These are phyloP conservation scores for Curvularia spicifera DNA, from an alignment of 2,329 filamentous ascomycete species.

Conservation along the genomic window DNA sequence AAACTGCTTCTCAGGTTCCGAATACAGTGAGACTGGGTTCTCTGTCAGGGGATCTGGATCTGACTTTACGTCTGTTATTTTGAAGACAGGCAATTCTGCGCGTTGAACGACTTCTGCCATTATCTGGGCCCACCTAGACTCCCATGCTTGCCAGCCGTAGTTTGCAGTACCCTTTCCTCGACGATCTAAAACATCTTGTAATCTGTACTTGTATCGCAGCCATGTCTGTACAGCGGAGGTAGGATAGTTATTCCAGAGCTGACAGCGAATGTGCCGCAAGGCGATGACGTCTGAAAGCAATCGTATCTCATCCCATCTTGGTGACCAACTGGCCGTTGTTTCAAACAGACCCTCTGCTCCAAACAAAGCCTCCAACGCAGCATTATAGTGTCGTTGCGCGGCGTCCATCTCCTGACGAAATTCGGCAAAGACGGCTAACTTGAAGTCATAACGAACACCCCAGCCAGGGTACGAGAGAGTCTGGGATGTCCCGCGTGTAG, in stretches of 20 bases:
- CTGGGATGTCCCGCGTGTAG: constrained; percentile 82
- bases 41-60: constrained; percentile 38
- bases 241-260: constrained; percentile 80
- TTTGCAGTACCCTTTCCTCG: constrained; percentile 84
- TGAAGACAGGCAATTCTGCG: constrained; percentile 58
- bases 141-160: constrained; percentile 95
- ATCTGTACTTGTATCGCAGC: constrained; percentile 75
- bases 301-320: constrained; percentile 92
- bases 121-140: constrained; percentile 71
- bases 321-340: constrained; percentile 86
- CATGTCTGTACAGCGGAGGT: constrained; percentile 81
- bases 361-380: constrained; percentile 83
- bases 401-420: constrained; percentile 92
- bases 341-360: constrained; percentile 81
- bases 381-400: constrained; percentile 83
- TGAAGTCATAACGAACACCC: constrained; percentile 95
- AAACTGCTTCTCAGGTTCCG: constrained; percentile 59
- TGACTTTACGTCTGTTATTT: constrained; percentile 29
- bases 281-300: constrained; percentile 81
- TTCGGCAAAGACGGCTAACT: constrained; percentile 87
- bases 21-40: constrained; percentile 50
- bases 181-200: constrained; percentile 78
- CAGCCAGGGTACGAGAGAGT: constrained; percentile 85
- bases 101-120: constrained; percentile 67
- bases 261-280: constrained; percentile 79